phyloP scores from a whole-genome alignment of 495 filamentous ascomycete species.

The Friedmanniomyces simplex region DNA sequence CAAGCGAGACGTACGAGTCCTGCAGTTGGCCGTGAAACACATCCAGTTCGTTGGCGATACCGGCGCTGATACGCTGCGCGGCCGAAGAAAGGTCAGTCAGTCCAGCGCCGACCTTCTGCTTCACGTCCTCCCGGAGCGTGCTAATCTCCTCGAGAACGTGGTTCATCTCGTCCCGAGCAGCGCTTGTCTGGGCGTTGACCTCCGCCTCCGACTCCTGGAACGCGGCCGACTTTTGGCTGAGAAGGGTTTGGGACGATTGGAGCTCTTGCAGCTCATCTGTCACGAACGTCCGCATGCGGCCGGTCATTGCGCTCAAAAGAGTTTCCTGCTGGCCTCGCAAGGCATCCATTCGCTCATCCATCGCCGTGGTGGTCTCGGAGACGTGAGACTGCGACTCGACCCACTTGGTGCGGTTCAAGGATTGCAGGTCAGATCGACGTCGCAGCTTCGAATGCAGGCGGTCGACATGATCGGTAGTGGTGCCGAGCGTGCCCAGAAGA shows the following conservation, averaged over 20 bases:
- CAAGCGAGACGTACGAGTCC: constrained; percentile 73
- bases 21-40: constrained; percentile 78
- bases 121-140: constrained; percentile 73
- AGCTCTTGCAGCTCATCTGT: constrained; percentile 58
- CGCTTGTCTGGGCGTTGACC: constrained; percentile 54
- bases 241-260: constrained; percentile 51
- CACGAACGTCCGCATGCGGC: constrained; percentile 63
- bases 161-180: constrained; percentile 81
- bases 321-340: constrained; percentile 61
- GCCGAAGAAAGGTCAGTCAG: constrained; percentile 74
- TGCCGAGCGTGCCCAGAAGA: constrained; percentile 62
- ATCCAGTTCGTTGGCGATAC: constrained; percentile 78
- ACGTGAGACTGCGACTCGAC: constrained; percentile 63
- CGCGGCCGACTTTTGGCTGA: constrained; percentile 52
- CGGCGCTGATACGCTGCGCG: constrained; percentile 76
- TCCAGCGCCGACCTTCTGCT: constrained; percentile 72
- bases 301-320: constrained; percentile 54
- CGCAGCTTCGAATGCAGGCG: constrained; percentile 73
- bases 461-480: constrained; percentile 67
- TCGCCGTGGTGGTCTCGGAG: constrained; percentile 56
- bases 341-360: constrained; percentile 59
- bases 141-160: constrained; percentile 85
- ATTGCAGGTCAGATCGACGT: constrained; percentile 73
- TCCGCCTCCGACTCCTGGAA: constrained; percentile 57
- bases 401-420: constrained; percentile 69